Evolutionary conservation across 164 flowering plant genomes (phyloP), one percentile per base, ranked within the genome.

Genomic region (Sedum album): DNA sequence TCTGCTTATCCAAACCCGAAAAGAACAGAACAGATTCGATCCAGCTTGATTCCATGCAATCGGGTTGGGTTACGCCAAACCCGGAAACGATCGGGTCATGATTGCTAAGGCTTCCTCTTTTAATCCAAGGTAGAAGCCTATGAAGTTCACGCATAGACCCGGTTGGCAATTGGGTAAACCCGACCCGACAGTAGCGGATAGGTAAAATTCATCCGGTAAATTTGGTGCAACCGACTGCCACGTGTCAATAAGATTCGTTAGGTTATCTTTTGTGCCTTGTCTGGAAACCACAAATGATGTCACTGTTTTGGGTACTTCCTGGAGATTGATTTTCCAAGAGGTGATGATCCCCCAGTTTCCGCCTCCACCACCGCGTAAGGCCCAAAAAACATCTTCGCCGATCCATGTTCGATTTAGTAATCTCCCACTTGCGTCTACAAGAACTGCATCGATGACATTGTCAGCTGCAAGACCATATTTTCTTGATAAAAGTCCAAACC

Each of bases 371-470:
- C 88, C 88, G 66, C 86, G 77, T 38, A 85, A 77, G 0, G 88
- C 86, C 86, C 88, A 85, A 68, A 83, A 85, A 57, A 82, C 82
- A 14, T 83, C 86, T 31, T 83, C 86, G 26, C 89, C 86, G 85
- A 85, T 83, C 31, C 68, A 67, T 8, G 69, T 62, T 28, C 82
- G 48, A 72, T 82, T 73, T 15, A 81, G n/a, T 30, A 76, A 4
- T 28, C 72, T 49, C 2, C 85, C 85, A 0, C 74, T 65, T 0
- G 79, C 82, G 69, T 79, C 78, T 7, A 85, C 26, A 0, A 85
- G 75, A 13, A 79, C 62, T 0, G 81, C 89, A 44, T 85, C 87
- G 28, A 82, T 71, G 39, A 83, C 85, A 70, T 83, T 76, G 60
- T 85, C 89, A 0, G 85, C 87, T 0, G 89, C 82, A 9, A 85